Percentiles rank a stretch among this genome's conserved stretches.
These are phyloP conservation scores for Kwoniella pini DNA, from an alignment of 768 basidiomycete species.

Conservation along the genomic window DNA sequence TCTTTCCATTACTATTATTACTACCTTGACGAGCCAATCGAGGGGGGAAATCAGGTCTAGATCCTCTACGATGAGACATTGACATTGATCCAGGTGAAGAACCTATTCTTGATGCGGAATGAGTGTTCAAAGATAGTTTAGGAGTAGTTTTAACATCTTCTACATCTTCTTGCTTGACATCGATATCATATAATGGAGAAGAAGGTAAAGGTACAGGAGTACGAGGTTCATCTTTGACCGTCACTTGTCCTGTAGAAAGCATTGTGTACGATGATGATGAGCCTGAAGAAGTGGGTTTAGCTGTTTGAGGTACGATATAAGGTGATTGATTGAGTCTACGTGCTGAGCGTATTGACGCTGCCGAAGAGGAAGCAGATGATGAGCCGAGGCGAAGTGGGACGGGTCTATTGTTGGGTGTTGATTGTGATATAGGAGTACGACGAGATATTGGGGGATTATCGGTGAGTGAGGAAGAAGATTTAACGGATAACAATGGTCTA, in stretches of 20 bases:
- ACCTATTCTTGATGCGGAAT: constrained; percentile 3
- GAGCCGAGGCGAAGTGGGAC: constrained; percentile 6
- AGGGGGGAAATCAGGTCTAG: constrained; percentile 11
- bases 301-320: constrained; percentile 11
- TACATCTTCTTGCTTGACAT: neutral
- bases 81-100: constrained; percentile 19
- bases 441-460: neutral
- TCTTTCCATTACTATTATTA: neutral
- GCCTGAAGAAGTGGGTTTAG: neutral
- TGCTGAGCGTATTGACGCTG: constrained; percentile 1
- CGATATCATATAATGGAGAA: neutral
- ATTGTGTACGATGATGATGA: constrained; percentile 11
- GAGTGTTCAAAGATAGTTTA: neutral
- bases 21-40: neutral
- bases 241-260: constrained; percentile 1
- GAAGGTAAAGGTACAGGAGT: constrained; percentile 6
- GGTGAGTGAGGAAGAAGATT: neutral
- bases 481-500: neutral
- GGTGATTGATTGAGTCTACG: constrained; percentile 13
- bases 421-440: neutral
- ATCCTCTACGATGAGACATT: constrained; percentile 19
- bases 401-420: constrained; percentile 8
- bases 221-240: constrained; percentile 11
- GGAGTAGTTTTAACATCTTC: neutral
- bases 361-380: constrained; percentile 3